Evolutionary conservation across 306 rosid species (phyloP), one percentile per base, ranked within the genome.

Genomic region (Vigna radiata): DNA sequence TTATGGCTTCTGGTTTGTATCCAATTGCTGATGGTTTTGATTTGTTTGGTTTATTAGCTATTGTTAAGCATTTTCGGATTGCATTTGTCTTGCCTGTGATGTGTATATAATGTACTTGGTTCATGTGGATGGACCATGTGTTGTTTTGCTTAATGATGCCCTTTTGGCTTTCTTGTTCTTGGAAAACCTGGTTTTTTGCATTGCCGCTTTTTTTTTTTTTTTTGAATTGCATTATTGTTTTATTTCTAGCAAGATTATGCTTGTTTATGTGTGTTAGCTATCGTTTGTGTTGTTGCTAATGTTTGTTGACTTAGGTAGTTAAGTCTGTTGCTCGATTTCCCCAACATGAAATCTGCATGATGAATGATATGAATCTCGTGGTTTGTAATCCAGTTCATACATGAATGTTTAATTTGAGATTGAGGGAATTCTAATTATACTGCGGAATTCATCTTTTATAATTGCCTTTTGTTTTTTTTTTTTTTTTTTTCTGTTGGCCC

Each of bases 1-100:
- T 86, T 72, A 88, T 81, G 33, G 97, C 96, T 86, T 85, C 96
- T 44, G 97, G 98, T 88, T 73, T 79, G 93, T 75, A 62, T 31
- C 31, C 56, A 69, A 39, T 47, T 85, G 52, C 67, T 54, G 6
- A 5, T 70, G 54, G 55, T 39, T 70, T 61, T 76, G 36, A 58
- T 60, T 68, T 68, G 70, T 82, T 60, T 4, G 13, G 43, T 59
- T 60, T 41, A 11, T 83, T 79, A 7, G 18, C 37, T 68, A 0
- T 44, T 78, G 5, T 77, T 61, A 17, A 41, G 47, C 0, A 10
- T 72, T 29, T 37, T 21, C 64, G 41, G 23, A 77, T 59, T 76
- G 18, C 54, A 18, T 68, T 54, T 61, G 44, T 33, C 37, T 33
- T 33, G 37, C 18, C 29, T 3, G 29, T 66, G 67, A 60, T 15